Base-by-base conservation (phyloP, 2,329 filamentous ascomycete species). In the Diplodia corticola region DNA sequence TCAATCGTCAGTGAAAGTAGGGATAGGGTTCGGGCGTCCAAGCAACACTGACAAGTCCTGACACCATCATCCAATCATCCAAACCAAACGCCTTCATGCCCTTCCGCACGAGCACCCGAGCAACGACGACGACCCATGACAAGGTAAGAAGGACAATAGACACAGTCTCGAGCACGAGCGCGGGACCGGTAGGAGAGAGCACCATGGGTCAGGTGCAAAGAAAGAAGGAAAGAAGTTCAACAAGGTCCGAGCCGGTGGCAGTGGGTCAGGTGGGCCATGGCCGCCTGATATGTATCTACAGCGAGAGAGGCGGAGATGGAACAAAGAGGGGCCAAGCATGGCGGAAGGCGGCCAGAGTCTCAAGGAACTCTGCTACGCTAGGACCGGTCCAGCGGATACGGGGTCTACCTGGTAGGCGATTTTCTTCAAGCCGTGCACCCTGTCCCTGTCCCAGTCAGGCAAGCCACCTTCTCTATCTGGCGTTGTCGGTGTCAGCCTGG, bases 21-120 rank as follows among this genome's bases (percentile, higher is more conserved):
- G 2, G 20, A n/a, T 3, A 49, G 9, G 15, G 4, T 10, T 4
- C 4, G 6, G 10, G 24, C 26, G 3, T 44, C n/a, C 17, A 10
- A n/a, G 40, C 9, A 15, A 28, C 6, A 59, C 63, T 6, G 49
- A 65, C 63, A 9, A 65, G 53, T 9, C 63, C 63, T 7, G n/a
- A 20, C 9, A 55, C 30, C 53, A 65, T 65, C 15, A 60, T 33
- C 28, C 28, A 44, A 20, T 65, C 63, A n/a, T 65, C 53, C 12
- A 24, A 9, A 10, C 63, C 63, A 12, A 65, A 33, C 28, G 46
- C 46, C 15, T 30, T 37, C 20, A 59, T 60, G 12, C 53, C 20
- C n/a, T n/a, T 46, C 33, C 63, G 24, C 40, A 65, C 63, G 13
- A 48, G 3, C 3, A 60, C 20, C 12, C 63, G 51, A 17, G 26